phyloP scores from a whole-genome alignment of 768 basidiomycete species.

The Kwoniella mangroviensis region DNA sequence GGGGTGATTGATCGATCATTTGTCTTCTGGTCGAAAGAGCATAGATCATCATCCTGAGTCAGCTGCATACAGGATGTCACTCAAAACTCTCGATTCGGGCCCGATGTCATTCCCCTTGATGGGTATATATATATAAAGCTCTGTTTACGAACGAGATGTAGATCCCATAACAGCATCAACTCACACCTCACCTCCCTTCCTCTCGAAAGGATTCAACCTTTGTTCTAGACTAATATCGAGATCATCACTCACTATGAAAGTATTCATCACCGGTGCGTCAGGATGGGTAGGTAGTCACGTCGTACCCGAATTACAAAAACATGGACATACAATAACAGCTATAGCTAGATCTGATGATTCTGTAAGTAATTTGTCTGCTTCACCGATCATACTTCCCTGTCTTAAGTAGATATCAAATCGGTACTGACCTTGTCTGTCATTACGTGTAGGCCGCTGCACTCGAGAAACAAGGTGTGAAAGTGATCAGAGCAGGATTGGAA shows the following conservation, averaged over 20 bases:
- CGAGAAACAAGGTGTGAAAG: slow-evolving; percentile 29
- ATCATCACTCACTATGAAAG: slow-evolving; percentile 29
- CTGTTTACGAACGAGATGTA: not conserved
- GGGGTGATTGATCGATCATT: no score
- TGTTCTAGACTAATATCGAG: no score
- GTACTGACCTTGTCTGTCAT: not conserved
- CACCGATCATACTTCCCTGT: not conserved
- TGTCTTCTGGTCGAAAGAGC: no score
- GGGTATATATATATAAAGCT: not conserved
- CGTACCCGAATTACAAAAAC: slow-evolving; percentile 22
- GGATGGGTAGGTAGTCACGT: slow-evolving; percentile 36
- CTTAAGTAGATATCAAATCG: not conserved
- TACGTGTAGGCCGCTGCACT: slow-evolving; percentile 12
- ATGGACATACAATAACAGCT: slow-evolving; percentile 38
- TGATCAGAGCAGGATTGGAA: slow-evolving; percentile 30
- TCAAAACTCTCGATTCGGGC: not conserved
- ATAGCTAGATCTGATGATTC: slow-evolving; percentile 35
- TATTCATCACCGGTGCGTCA: slow-evolving; percentile 48
- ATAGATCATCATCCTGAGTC: no score
- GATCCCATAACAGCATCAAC: not conserved
- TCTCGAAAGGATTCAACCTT: no score
- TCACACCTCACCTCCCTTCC: not conserved
- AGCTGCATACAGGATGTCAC: no score
- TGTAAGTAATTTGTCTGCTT: slow-evolving; percentile 7
- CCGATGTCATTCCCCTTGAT: not conserved